Percentiles rank a stretch among this genome's conserved stretches.
Conservation (phyloP, 2,329 filamentous ascomycete species). For the Paecilomyces formosus region DNA sequence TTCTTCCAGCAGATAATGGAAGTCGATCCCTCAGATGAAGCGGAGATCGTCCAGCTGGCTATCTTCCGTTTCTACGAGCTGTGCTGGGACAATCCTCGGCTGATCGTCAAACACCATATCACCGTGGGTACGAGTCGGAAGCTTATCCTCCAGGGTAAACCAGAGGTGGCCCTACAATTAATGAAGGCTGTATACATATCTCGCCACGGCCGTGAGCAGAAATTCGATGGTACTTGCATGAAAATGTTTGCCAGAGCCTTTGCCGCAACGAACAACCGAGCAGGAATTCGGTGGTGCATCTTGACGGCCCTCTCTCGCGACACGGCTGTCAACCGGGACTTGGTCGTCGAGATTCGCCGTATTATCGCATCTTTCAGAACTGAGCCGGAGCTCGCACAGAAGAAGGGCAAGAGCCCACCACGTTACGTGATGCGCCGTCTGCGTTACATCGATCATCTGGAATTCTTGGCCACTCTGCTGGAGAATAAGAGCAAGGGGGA, state of each 20-base stretch:
- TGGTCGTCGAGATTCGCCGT: slow-evolving; percentile 26
- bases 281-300: slow-evolving; percentile 35
- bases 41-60: slow-evolving; percentile 25
- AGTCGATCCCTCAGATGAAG: slow-evolving; percentile 13
- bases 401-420: neutral
- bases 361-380: slow-evolving; percentile 10
- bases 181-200: slow-evolving; percentile 30
- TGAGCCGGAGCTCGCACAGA: neutral
- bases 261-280: slow-evolving; percentile 17
- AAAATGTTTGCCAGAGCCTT: slow-evolving; percentile 32
- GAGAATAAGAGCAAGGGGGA: slow-evolving; percentile 16
- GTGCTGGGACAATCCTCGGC: slow-evolving; percentile 21
- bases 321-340: slow-evolving; percentile 20
- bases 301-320: slow-evolving; percentile 27
- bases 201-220: slow-evolving; percentile 22
- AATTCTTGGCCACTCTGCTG: slow-evolving; percentile 11
- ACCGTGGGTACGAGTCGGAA: slow-evolving; percentile 18
- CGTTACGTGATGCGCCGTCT: neutral
- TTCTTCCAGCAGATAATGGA: slow-evolving; percentile 30
- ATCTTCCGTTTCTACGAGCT: slow-evolving; percentile 33
- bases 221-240: slow-evolving; percentile 30
- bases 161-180: slow-evolving; percentile 23
- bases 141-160: slow-evolving; percentile 18
- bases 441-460: slow-evolving; percentile 13
- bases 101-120: slow-evolving; percentile 30